Evolutionary conservation across 2,329 filamentous ascomycete genomes (phyloP).

Genomic region (Seiridium cupressi): DNA sequence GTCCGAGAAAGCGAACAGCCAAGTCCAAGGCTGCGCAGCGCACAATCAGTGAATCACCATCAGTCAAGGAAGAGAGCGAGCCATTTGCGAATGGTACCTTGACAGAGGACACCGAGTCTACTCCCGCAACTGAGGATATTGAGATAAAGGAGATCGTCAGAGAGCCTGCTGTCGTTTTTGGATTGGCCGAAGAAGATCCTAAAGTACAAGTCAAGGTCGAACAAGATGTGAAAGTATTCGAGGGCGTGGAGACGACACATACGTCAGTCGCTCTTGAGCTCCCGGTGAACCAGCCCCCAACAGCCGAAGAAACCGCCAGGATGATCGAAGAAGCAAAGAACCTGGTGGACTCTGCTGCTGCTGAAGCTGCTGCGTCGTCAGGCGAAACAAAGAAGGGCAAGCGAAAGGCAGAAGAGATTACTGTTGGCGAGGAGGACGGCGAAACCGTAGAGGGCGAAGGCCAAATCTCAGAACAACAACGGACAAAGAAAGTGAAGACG

Average conservation of each 20-base stretch:
- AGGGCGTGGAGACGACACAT: slow-evolving; percentile 64
- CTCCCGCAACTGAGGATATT: slow-evolving; percentile 32
- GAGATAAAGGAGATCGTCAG: slow-evolving; percentile 48
- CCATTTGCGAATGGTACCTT: slow-evolving; percentile 34
- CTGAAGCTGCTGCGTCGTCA: slow-evolving; percentile 32
- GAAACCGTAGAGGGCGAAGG: slow-evolving; percentile 35
- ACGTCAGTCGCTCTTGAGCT: slow-evolving; percentile 76
- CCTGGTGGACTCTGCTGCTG: slow-evolving; percentile 71
- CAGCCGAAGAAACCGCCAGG: slow-evolving; percentile 73
- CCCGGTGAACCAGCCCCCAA: slow-evolving; percentile 66
- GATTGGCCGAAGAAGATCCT: slow-evolving; percentile 53
- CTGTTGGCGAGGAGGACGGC: slow-evolving; percentile 60
- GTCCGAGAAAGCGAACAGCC: slow-evolving; percentile 53
- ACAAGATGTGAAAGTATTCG: slow-evolving; percentile 46
- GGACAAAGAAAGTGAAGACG: slow-evolving; percentile 76
- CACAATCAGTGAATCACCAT: slow-evolving; percentile 34
- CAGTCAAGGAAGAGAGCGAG: slow-evolving; percentile 27
- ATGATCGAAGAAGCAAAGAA: slow-evolving; percentile 85
- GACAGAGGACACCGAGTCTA: slow-evolving; percentile 47
- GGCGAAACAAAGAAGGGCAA: slow-evolving; percentile 55
- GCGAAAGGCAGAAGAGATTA: slow-evolving; percentile 73
- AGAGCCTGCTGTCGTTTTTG: slow-evolving; percentile 46
- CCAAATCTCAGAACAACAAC: slow-evolving; percentile 38
- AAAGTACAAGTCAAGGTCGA: slow-evolving; percentile 70
- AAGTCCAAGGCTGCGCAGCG: slow-evolving; percentile 39